Base-by-base conservation (phyloP, 768 basidiomycete species). In the Leccinellum rugosiceps region DNA sequence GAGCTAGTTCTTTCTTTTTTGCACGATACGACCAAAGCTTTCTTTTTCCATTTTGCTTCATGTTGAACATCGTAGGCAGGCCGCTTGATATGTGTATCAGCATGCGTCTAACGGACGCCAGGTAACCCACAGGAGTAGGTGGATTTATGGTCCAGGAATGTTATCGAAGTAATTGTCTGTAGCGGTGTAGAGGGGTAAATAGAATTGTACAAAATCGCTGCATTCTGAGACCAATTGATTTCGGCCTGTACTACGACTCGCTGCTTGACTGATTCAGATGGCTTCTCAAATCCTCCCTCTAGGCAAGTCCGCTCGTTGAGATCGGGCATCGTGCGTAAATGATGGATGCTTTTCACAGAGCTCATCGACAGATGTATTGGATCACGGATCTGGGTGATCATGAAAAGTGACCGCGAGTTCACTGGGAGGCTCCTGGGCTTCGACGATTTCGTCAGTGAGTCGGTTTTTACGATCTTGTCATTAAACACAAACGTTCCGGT, bases 391-490 rank as follows among this genome's bases (percentile, higher is more conserved):
- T 97, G 94, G 92, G 96, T 98, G 66, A 86, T 98, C 72, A 98
- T 97, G 93, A 98, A 98, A 78, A 87, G 82, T 65, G 94, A 99
- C 60, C 88, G 94, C 47, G 96, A 99, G 76, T 99, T 98, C 75
- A 92, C 90, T 23, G 96, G 96, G 11, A 97, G 87, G 3, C 79
- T 99, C 43, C 80, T 96, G 32, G 96, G 96, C 2, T 99, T 99
- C 66, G 96, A 99, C 71, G 96, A 99, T 75, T 99, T 96, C 73
- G 96, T 99, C 74, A 99, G 96, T 98, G 72, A 83, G 96, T 95
- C 8, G 17, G 17, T 50, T 50, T 49, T 43, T 43, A 43, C 11
- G 10, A 43, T 19, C 41, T 43, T 11, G 41, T 43, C 19, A 43
- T 43, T 19, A 43, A 43, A 43, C 11, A 5, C 19, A 19, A 43